Base-by-base conservation (phyloP, 768 basidiomycete genomes). In the Filobasidium wieringae region DNA sequence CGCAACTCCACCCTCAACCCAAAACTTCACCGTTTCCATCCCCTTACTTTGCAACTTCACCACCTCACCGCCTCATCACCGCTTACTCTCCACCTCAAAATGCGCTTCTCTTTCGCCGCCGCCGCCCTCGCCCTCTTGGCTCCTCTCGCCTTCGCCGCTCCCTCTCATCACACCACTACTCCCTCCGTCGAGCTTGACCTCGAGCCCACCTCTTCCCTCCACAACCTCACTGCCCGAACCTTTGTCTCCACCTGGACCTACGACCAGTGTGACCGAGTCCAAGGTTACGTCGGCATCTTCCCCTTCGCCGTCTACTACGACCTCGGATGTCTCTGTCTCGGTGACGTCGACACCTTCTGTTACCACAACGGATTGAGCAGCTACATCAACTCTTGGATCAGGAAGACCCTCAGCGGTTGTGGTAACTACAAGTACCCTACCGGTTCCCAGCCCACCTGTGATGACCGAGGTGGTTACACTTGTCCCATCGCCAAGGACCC, bases 371-470 rank as follows among this genome's bases (percentile, higher is more conserved):
- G 53, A 5, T 56, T 65, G 34, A 57, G 63, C 36, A 14, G 33
- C 27, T 17, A 54, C 27, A 39, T 68, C 43, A 41, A 63, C 27
- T 32, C 27, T 12, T 36, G 62, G 27, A 53, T 70, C 49, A 57
- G 55, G 32, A n/a, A 36, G 61, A 37, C 33, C 33, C 14, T 43
- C 51, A 30, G 22, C 55, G 63, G 61, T 32, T 32, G 22, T 15
- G 62, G 59, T 1, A 49, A 49, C 37, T 50, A 22, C 36, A 36
- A 26, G 4, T 71, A 64, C 61, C 69, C 69, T 22, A 39, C 62
- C 55, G 63, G 68, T 61, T 55, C 66, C 29, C 67, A 68, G 37
- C 69, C 69, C 12, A 66, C 60, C n/a, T 71, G 69, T 60, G 64
- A 71, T 43, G 64, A 62, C 31, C 40, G 55, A 53, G 69, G 69